These are phyloP conservation scores for Chaetomiaceae sp. DNA, from an alignment of 2,329 filamentous ascomycete genomes.

Conservation along the genomic window DNA sequence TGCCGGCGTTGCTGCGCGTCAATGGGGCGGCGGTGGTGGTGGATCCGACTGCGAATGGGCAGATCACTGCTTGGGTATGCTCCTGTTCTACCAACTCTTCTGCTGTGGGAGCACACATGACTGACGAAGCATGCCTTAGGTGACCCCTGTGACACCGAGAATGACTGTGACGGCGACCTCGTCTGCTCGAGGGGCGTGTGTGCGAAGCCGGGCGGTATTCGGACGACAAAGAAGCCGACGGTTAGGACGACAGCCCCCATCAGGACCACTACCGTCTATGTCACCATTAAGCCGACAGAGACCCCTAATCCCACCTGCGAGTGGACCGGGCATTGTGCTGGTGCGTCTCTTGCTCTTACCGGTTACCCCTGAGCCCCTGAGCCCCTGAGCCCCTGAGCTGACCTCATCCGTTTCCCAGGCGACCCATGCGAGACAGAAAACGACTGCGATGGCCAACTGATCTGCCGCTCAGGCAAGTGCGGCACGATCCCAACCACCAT, in stretches of 20 bases:
- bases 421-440: slow-evolving; percentile 20
- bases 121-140: slow-evolving; percentile 6
- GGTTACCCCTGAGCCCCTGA: background rate
- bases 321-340: slow-evolving; percentile 19
- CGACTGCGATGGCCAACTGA: slow-evolving; percentile 18
- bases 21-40: background rate
- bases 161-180: slow-evolving; percentile 22
- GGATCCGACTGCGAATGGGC: slow-evolving; percentile 7
- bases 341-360: background rate
- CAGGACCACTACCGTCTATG: slow-evolving; percentile 14
- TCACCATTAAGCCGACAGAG: slow-evolving; percentile 7
- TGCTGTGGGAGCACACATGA: background rate
- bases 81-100: background rate
- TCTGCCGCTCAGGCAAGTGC: slow-evolving; percentile 11
- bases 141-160: slow-evolving; percentile 18
- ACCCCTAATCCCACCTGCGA: slow-evolving; percentile 8
- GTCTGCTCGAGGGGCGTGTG: slow-evolving; percentile 15
- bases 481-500: background rate
- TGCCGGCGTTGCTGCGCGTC: slow-evolving; percentile 2
- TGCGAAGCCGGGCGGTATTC: slow-evolving; percentile 1
- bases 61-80: slow-evolving; percentile 18
- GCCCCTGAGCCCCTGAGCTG: background rate
- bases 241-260: background rate
- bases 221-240: background rate
- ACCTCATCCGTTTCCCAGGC: background rate